A percentile compares a stretch with the other conserved stretches of the same genome.
phyloP scores from a whole-genome alignment of 495 filamentous ascomycete species.

The Penicillium cataractarum region DNA sequence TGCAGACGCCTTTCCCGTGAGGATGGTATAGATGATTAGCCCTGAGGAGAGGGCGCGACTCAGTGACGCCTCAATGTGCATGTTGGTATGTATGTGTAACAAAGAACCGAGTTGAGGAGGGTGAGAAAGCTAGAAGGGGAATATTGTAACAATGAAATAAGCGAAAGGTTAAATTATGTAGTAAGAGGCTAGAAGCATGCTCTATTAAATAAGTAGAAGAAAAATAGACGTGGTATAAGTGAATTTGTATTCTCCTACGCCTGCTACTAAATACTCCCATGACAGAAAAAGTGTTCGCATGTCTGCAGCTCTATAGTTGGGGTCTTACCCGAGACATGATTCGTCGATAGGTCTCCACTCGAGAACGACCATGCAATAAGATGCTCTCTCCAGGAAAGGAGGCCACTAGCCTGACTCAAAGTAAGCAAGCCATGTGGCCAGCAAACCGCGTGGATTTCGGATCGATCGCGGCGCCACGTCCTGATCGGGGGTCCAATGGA shows the following conservation, averaged over 20 bases:
- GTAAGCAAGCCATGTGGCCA: background rate
- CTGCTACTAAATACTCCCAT: background rate
- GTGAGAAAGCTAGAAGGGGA: background rate
- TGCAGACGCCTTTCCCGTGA: background rate
- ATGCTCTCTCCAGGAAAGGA: background rate
- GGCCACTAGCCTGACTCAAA: background rate
- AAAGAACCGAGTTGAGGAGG: background rate
- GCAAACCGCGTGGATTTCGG: background rate
- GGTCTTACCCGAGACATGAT: background rate
- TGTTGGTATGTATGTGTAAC: background rate
- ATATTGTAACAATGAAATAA: background rate
- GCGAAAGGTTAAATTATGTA: background rate
- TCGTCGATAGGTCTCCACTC: background rate
- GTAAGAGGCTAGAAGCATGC: no score
- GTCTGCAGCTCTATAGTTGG: background rate
- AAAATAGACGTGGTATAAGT: no score
- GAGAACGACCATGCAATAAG: background rate
- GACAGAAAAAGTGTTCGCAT: background rate
- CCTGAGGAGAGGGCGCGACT: background rate
- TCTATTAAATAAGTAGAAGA: background rate
- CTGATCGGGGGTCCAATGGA: constrained; percentile 4
- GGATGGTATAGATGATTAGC: background rate
- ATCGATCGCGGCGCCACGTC: background rate
- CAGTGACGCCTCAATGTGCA: background rate
- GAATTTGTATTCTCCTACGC: no score